These are phyloP conservation scores for Stephania cephalantha DNA, from an alignment of 164 flowering plant species.

Conservation along the genomic window DNA sequence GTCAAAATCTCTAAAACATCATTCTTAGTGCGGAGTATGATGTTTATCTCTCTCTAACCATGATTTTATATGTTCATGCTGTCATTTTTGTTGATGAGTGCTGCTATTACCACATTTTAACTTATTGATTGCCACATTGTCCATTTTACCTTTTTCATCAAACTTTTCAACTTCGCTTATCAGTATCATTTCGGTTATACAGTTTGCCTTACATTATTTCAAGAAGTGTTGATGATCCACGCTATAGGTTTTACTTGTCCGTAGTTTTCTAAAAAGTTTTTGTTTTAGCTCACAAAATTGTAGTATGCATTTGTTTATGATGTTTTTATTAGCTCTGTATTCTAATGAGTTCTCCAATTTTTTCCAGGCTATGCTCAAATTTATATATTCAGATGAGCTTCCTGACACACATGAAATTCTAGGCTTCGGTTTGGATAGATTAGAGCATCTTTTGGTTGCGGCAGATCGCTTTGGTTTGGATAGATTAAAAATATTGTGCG, in stretches of 20 bases:
- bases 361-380: constrained; percentile 75
- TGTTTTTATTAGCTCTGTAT: neutral
- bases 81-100: neutral
- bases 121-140: neutral
- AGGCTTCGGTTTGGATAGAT: constrained; percentile 44
- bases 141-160: neutral
- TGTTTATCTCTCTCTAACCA: neutral
- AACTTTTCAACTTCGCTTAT: neutral
- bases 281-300: neutral
- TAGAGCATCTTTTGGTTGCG: constrained; percentile 86
- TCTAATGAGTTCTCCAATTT: constrained; percentile 2
- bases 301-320: neutral
- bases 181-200: neutral
- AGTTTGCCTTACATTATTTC: neutral
- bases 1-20: neutral
- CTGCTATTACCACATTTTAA: neutral
- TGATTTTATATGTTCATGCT: neutral
- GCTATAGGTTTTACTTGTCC: neutral
- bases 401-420: constrained; percentile 54
- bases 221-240: neutral
- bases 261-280: neutral
- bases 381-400: constrained; percentile 71
- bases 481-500: constrained; percentile 69
- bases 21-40: neutral
- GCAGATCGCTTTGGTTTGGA: constrained; percentile 81